These are phyloP conservation scores for Stygiomarasmius scandens DNA, from an alignment of 1,284 basidiomycete genomes.

Conservation along the genomic window DNA sequence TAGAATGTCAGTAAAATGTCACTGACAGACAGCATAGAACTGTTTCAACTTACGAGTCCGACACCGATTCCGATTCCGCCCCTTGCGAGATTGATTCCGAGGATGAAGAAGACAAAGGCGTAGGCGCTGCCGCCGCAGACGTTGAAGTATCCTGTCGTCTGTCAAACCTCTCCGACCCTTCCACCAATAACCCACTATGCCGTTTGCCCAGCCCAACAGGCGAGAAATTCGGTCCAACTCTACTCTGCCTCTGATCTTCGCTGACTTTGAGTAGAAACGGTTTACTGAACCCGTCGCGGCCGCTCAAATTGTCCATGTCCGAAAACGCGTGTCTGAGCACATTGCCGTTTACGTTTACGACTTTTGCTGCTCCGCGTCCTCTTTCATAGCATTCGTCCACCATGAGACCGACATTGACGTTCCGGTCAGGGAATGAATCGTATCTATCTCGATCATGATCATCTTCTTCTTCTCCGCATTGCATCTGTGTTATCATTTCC, in stretches of 20 bases:
- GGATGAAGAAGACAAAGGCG: background rate
- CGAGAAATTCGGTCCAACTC: background rate
- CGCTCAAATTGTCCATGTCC: background rate
- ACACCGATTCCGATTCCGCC: too few species aligned
- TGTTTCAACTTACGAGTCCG: too few species aligned
- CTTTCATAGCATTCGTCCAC: background rate
- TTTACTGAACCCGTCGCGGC: background rate
- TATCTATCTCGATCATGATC: too few species aligned
- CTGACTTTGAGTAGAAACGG: background rate
- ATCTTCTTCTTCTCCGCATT: too few species aligned
- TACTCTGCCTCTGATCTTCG: background rate
- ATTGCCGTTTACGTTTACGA: background rate
- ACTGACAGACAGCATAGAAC: too few species aligned
- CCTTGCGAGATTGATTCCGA: too few species aligned
- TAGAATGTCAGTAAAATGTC: too few species aligned
- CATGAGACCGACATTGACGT: background rate
- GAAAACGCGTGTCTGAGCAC: background rate
- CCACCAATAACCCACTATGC: background rate
- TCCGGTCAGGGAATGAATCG: too few species aligned
- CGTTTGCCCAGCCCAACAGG: background rate
- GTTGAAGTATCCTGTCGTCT: background rate
- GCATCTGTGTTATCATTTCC: too few species aligned
- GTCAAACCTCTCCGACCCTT: background rate
- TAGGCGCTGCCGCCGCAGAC: background rate
- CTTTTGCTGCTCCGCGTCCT: background rate